Conservation (phyloP, 2,329 filamentous ascomycete genomes). For the Pseudocercospora fijiensis region DNA sequence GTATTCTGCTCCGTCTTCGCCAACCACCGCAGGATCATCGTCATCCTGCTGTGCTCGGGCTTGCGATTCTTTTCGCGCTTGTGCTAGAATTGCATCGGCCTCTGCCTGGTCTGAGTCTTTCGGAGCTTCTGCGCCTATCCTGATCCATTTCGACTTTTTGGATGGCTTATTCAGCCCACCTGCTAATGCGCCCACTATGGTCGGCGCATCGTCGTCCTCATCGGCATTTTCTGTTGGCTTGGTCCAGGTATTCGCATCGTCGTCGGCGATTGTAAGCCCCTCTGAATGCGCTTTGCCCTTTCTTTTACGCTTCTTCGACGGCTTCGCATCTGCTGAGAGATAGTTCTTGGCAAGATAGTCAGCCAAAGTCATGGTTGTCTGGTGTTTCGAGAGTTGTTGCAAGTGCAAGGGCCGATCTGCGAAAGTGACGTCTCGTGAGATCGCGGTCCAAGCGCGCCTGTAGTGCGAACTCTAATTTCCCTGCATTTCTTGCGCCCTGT, state of each 20-base stretch:
- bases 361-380: conserved; percentile 61
- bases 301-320: conserved; percentile 53
- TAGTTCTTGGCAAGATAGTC: conserved; percentile 91
- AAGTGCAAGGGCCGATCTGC: conserved; percentile 4
- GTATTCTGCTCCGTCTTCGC: conserved; percentile 51
- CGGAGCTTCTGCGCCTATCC: conserved; percentile 56
- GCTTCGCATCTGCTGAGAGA: conserved; percentile 65
- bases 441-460: neutral
- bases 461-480: neutral
- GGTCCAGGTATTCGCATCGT: conserved; percentile 56
- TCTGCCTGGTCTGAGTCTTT: conserved; percentile 59
- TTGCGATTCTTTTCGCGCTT: conserved; percentile 36
- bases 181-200: conserved; percentile 52
- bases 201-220: conserved; percentile 56
- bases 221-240: conserved; percentile 50
- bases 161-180: conserved; percentile 51
- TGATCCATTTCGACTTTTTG: conserved; percentile 83
- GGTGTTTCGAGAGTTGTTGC: neutral
- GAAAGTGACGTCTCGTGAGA: conserved; percentile 7
- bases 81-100: conserved; percentile 51
- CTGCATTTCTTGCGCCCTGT: neutral
- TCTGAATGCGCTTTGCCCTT: conserved; percentile 41
- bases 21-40: conserved; percentile 52
- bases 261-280: conserved; percentile 51
- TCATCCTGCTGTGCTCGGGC: conserved; percentile 36